These are phyloP conservation scores for Sungouiella blattae DNA, from an alignment of 805 yeast genomes.

Conservation along the genomic window DNA sequence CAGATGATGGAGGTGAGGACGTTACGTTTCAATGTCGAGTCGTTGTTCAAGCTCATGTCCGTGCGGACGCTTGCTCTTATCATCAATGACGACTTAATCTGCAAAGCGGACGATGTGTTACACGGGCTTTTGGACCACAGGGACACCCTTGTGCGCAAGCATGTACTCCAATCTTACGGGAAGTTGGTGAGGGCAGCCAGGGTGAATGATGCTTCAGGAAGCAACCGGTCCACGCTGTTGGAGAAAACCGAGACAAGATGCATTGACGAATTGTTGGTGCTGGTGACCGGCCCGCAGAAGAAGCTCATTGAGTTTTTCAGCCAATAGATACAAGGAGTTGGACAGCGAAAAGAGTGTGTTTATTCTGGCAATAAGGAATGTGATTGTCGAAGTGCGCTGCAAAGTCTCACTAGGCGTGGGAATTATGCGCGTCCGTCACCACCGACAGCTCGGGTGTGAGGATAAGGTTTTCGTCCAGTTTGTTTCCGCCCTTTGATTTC, in stretches of 20 bases:
- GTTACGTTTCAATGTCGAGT: constrained; percentile 21
- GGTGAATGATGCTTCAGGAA: constrained; percentile 13
- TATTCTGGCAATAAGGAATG: too few relatives aligned
- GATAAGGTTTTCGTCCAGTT: constrained; percentile 1
- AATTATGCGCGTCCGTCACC: too few relatives aligned
- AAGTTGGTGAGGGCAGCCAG: constrained; percentile 22
- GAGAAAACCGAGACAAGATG: constrained; percentile 6
- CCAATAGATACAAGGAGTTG: too few relatives aligned
- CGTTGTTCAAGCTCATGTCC: constrained; percentile 23
- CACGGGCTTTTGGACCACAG: constrained; percentile 24
- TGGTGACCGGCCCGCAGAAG: constrained; percentile 40
- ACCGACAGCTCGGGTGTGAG: constrained; percentile 10
- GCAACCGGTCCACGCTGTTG: constrained; percentile 12
- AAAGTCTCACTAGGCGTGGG: too few relatives aligned
- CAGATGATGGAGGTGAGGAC: constrained; percentile 2
- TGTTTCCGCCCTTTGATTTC: constrained; percentile 6
- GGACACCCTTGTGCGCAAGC: constrained; percentile 35
- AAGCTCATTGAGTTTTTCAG: constrained; percentile 48
- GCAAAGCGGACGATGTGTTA: constrained; percentile 27
- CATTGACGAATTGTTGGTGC: constrained; percentile 30
- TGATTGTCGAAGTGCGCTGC: too few relatives aligned
- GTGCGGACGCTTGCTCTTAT: constrained; percentile 15
- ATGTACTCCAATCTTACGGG: constrained; percentile 38
- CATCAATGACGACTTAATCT: constrained; percentile 17
- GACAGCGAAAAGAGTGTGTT: too few relatives aligned